phyloP scores from a whole-genome alignment of 2,329 filamentous ascomycete species.

The Trematosphaeria pertusa region DNA sequence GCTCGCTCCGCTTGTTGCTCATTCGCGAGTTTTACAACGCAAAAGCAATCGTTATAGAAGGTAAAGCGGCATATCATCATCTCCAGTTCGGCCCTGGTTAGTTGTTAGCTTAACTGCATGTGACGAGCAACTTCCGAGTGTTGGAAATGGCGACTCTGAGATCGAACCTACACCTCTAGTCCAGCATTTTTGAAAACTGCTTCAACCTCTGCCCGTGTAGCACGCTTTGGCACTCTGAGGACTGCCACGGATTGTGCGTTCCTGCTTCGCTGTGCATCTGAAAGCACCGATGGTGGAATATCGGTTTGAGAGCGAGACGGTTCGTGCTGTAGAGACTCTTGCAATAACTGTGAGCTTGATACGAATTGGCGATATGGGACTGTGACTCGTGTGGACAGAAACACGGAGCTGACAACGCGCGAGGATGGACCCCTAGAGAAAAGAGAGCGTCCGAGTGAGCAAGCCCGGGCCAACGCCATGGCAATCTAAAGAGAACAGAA shows the following conservation, averaged over 20 bases:
- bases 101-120: conserved; percentile 7
- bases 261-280: conserved; percentile 2
- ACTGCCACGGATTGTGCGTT: conserved; percentile 19
- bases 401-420: conserved; percentile 17
- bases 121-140: too few relatives aligned
- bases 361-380: conserved; percentile 18
- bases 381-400: conserved; percentile 16
- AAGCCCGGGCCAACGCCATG: conserved; percentile 25
- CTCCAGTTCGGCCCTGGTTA: conserved; percentile 23
- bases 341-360: conserved; percentile 11
- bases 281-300: neutral
- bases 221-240: conserved; percentile 14
- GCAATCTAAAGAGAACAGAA: neutral
- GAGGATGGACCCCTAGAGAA: conserved; percentile 18
- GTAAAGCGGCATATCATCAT: conserved; percentile 29
- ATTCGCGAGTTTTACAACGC: conserved; percentile 24
- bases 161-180: conserved; percentile 27
- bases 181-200: conserved; percentile 20
- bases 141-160: too few relatives aligned
- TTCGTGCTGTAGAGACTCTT: conserved; percentile 9
- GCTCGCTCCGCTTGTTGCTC: conserved; percentile 25
- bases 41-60: conserved; percentile 17
- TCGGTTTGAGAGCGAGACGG: neutral
- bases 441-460: conserved; percentile 16
- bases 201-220: conserved; percentile 18